Evolutionary conservation across 2,329 filamentous ascomycete species (phyloP).

Genomic region (Aureobasidium sp.): DNA sequence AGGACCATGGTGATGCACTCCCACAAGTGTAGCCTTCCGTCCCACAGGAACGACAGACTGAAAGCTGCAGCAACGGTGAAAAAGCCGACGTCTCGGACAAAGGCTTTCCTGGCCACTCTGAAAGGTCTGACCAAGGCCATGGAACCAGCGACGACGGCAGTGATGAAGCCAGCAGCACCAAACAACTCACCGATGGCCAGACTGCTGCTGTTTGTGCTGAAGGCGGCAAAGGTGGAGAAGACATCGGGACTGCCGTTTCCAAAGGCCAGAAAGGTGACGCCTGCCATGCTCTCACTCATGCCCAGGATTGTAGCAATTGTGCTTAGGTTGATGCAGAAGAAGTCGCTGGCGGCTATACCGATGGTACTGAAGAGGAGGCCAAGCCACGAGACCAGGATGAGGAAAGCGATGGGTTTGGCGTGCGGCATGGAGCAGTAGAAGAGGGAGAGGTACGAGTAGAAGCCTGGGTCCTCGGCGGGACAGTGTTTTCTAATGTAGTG

Average conservation of each 20-base stretch:
- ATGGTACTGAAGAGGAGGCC: slow-evolving; percentile 90
- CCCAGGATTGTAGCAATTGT: slow-evolving; percentile 84
- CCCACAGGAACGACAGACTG: slow-evolving; percentile 76
- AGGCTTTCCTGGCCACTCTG: slow-evolving; percentile 78
- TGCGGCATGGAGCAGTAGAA: slow-evolving; percentile 76
- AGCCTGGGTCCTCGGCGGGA: slow-evolving; percentile 77
- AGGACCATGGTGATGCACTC: slow-evolving; percentile 85
- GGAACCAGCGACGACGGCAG: slow-evolving; percentile 87
- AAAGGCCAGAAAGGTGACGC: slow-evolving; percentile 92
- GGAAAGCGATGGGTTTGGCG: slow-evolving; percentile 68
- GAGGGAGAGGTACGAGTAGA: slow-evolving; percentile 77
- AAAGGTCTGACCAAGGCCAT: slow-evolving; percentile 98
- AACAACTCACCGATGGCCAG: slow-evolving; percentile 92
- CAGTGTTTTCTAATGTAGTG: slow-evolving; percentile 77
- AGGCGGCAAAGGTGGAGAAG: slow-evolving; percentile 96
- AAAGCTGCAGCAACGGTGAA: slow-evolving; percentile 83
- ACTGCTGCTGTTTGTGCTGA: slow-evolving; percentile 94
- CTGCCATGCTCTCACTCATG: slow-evolving; percentile 90
- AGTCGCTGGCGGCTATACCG: slow-evolving; percentile 94
- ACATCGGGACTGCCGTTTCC: slow-evolving; percentile 97
- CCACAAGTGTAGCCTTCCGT: slow-evolving; percentile 77
- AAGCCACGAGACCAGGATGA: slow-evolving; percentile 71
- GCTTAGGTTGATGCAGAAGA: slow-evolving; percentile 93
- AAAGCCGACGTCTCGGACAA: slow-evolving; percentile 84
- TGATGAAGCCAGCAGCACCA: slow-evolving; percentile 92